Evolutionary conservation across 495 filamentous ascomycete species (phyloP), one percentile per base, ranked within the genome.

Genomic region (Darksidea phi): DNA sequence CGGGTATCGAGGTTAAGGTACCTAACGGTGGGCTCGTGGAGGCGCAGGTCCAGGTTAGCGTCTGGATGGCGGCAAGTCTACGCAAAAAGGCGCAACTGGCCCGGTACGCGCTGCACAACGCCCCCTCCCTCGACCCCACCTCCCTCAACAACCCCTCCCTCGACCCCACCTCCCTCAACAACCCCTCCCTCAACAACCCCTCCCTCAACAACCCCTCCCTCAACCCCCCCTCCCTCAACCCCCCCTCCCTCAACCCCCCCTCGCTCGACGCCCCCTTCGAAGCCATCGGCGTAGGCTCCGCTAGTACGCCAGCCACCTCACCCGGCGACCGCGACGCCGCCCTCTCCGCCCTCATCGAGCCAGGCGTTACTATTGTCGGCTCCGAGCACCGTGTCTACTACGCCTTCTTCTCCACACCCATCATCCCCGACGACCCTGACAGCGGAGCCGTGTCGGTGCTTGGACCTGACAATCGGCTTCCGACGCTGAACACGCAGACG

Each of bases 321-420:
- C 28, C 28, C 28, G 10, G 28, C 28, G 4, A 32, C 28, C 28
- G 28, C 28, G 3, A 3, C 28, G 4, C 28, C 28, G 28, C 3
- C 32, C 25, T 37, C 25, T 48, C 50, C 54, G 51, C 59, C 43
- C 52, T 57, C 41, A 41, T 63, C 17, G 59, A 63, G 32, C 59
- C 59, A 28, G 51, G 41, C 52, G 10, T 56, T n/a, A 53, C 59
- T 10, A 63, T 63, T 5, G 56, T 63, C 59, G 59, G 59, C 45
- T 24, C 48, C 28, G 52, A 63, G 52, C 59, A 63, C 59, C 56
- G 56, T 43, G 42, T 63, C 38, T 63, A 63, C 52, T 63, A 63
- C 59, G 59, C 59, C 42, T 56, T 17, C 52, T 51, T 36, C 12
- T 56, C 59, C 49, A 23, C 51, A 32, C 28, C 10, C 28, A 32